Evolutionary conservation across 768 basidiomycete genomes (phyloP).

Genomic region (Amanita pallidorosea): DNA sequence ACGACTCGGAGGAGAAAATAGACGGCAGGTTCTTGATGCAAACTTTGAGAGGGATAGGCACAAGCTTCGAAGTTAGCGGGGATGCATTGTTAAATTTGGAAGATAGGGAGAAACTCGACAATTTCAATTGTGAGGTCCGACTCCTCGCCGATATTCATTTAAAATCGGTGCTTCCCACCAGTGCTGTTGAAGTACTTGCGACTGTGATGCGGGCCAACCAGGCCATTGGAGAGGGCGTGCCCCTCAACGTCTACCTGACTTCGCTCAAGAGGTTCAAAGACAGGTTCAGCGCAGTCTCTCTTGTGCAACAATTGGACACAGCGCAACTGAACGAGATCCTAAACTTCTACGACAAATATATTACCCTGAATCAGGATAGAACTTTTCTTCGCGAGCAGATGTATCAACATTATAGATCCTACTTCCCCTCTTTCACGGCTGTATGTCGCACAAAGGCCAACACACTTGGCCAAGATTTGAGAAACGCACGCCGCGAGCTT

Average conservation of each 20-base stretch:
- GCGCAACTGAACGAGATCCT: slow-evolving; percentile 2
- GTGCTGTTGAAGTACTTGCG: slow-evolving; percentile 7
- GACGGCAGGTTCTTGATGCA: neutral
- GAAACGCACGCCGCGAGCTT: neutral
- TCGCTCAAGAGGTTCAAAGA: slow-evolving; percentile 8
- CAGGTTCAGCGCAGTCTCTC: neutral
- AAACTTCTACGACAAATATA: slow-evolving; percentile 2
- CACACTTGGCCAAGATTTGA: neutral
- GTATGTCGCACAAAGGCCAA: neutral
- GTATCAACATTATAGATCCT: neutral
- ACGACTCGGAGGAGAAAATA: neutral
- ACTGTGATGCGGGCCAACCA: slow-evolving; percentile 6
- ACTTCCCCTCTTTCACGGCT: neutral
- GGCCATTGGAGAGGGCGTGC: slow-evolving; percentile 9
- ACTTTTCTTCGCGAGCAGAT: neutral
- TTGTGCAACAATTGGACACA: slow-evolving; percentile 2
- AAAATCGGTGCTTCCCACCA: slow-evolving; percentile 6
- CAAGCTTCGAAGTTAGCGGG: slow-evolving; percentile 5
- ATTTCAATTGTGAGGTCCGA: neutral
- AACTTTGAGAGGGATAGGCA: slow-evolving; percentile 6
- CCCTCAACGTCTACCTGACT: slow-evolving; percentile 8
- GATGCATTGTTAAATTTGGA: neutral
- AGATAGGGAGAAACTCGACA: neutral
- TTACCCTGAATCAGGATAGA: slow-evolving; percentile 3
- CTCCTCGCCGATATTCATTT: neutral